Percentiles rank a stretch among this genome's conserved stretches.
Conservation (phyloP, 2,329 filamentous ascomycete species). For the Colletotrichum limetticola region DNA sequence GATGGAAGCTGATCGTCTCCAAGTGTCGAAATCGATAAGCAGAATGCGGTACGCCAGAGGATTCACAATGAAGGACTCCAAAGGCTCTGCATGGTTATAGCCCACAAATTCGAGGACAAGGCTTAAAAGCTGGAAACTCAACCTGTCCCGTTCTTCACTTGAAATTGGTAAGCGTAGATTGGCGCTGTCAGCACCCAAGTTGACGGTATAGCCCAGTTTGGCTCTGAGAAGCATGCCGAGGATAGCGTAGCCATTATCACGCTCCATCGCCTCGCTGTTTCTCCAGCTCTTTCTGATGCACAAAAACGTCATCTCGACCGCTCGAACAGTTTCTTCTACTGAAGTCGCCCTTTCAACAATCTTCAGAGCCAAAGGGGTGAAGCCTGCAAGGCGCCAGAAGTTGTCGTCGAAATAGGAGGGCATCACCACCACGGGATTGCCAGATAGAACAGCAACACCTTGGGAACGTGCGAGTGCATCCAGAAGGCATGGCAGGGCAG, state of each 20-base stretch:
- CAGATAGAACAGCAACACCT: conserved; percentile 84
- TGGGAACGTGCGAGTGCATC: conserved; percentile 86
- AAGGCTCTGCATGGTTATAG: conserved; percentile 81
- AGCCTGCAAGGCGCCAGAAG: conserved; percentile 92
- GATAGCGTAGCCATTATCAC: conserved; percentile 92
- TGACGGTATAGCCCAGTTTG: conserved; percentile 73
- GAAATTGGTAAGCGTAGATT: conserved; percentile 55
- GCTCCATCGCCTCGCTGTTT: conserved; percentile 98
- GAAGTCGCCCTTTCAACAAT: conserved; percentile 81
- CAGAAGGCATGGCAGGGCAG: conserved; percentile 85
- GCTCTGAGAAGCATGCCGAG: conserved; percentile 84
- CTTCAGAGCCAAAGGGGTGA: conserved; percentile 85
- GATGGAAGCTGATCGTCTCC: conserved; percentile 80
- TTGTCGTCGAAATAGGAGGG: conserved; percentile 92
- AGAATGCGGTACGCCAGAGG: conserved; percentile 93
- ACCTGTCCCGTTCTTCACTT: conserved; percentile 63
- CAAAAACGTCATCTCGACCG: conserved; percentile 85
- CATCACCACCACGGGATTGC: conserved; percentile 82
- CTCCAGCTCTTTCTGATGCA: conserved; percentile 93
- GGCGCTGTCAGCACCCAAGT: conserved; percentile 41
- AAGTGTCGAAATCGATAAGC: conserved; percentile 92
- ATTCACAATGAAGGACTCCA: conserved; percentile 94
- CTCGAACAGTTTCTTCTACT: conserved; percentile 76
- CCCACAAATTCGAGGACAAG: conserved; percentile 88
- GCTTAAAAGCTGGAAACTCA: conserved; percentile 74